phyloP scores from a whole-genome alignment of 345 rosid genomes.

The Salix suchowensis region DNA sequence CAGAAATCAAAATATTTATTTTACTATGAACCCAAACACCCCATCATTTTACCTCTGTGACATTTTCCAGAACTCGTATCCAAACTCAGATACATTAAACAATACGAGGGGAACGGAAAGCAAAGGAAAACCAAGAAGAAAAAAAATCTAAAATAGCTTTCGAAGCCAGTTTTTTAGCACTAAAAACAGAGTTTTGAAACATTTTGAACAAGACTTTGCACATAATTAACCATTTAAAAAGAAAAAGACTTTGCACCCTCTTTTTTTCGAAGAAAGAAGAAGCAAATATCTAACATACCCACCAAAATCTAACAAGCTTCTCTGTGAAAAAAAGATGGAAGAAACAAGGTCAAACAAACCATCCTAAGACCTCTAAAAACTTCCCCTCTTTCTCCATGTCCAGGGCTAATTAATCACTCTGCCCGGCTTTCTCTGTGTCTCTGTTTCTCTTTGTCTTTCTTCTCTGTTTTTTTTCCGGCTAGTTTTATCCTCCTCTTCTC shows the following conservation, averaged over 20 bases:
- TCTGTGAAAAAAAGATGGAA: slow-evolving; percentile 12
- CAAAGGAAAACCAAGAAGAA: not conserved
- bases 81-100: slow-evolving; percentile 1
- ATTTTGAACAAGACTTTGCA: slow-evolving; percentile 1
- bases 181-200: not conserved
- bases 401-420: slow-evolving; percentile 12
- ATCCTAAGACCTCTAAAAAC: slow-evolving; percentile 21
- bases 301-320: slow-evolving; percentile 21
- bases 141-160: not conserved
- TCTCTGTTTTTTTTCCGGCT: slow-evolving; percentile 1
- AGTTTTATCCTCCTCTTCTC: slow-evolving; percentile 12
- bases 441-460: not conserved
- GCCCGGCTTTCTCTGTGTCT: not conserved
- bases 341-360: slow-evolving; percentile 26
- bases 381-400: slow-evolving; percentile 18
- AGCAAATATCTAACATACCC: slow-evolving; percentile 20
- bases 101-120: not conserved
- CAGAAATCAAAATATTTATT: slow-evolving; percentile 2
- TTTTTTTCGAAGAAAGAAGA: not conserved
- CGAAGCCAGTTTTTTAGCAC: not conserved
- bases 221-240: not conserved
- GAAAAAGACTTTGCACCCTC: not conserved
- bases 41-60: too few species aligned
- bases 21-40: not conserved
- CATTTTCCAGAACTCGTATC: not conserved